phyloP scores from a whole-genome alignment of 2,329 filamentous ascomycete genomes.

The Chaetoscypha palmicola region DNA sequence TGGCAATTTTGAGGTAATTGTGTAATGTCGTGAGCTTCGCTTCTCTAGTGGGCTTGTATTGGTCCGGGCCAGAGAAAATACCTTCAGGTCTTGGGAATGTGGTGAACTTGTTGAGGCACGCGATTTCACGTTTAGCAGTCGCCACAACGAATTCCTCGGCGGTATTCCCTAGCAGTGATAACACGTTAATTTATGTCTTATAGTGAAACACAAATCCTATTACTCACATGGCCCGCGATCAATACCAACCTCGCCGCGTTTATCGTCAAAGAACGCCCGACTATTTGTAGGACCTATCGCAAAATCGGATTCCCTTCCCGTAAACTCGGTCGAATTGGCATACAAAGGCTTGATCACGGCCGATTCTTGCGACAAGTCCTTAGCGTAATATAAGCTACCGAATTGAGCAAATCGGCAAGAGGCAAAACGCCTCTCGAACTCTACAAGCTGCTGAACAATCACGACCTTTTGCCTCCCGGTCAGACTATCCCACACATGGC shows the following conservation, averaged over 20 bases:
- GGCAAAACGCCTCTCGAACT: slow-evolving; percentile 30
- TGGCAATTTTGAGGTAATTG: slow-evolving; percentile 1
- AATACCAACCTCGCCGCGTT: slow-evolving; percentile 3
- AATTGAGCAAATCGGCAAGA: slow-evolving; percentile 27
- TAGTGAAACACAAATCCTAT: too few relatives aligned
- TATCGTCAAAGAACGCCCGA: neutral
- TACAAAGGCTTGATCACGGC: neutral
- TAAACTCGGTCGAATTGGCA: neutral
- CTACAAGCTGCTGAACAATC: slow-evolving; percentile 31
- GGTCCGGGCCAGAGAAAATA: neutral
- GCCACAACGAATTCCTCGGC: slow-evolving; percentile 4
- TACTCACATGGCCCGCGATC: slow-evolving; percentile 13
- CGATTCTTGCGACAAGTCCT: neutral
- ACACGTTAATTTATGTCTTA: too few relatives aligned
- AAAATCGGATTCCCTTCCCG: neutral
- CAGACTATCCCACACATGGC: slow-evolving; percentile 21
- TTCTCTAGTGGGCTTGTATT: slow-evolving; percentile 1
- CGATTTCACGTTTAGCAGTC: slow-evolving; percentile 6
- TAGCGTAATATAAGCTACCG: slow-evolving; percentile 8
- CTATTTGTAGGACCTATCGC: neutral
- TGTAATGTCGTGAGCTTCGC: slow-evolving; percentile 6
- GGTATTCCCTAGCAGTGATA: slow-evolving; percentile 8
- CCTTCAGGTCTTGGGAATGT: neutral
- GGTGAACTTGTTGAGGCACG: slow-evolving; percentile 3
- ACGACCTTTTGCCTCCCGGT: slow-evolving; percentile 22